Conservation (phyloP, 257 asterid genomes). For the Fraxinus quadrangulata region DNA sequence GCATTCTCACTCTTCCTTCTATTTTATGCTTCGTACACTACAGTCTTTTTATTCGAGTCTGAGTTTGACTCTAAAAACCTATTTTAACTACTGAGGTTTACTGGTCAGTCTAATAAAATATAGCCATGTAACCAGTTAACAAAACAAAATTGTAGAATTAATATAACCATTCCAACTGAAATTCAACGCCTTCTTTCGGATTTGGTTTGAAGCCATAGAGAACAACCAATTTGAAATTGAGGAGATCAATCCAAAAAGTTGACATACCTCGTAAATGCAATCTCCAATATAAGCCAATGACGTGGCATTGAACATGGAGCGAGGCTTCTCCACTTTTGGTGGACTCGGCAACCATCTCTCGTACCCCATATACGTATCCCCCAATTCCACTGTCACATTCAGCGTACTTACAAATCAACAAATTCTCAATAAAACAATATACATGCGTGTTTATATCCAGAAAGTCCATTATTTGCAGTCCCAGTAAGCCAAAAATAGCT, state of each 20-base stretch:
- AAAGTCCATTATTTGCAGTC: not conserved
- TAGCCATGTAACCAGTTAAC: too few relatives aligned
- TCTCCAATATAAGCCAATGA: constrained; percentile 91
- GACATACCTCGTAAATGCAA: constrained; percentile 79
- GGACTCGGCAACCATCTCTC: constrained; percentile 86
- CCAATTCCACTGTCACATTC: constrained; percentile 41
- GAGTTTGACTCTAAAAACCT: not conserved
- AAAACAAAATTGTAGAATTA: too few relatives aligned
- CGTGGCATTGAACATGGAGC: constrained; percentile 80
- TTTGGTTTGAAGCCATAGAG: too few relatives aligned
- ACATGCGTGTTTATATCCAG: not conserved
- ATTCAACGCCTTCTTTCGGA: too few relatives aligned
- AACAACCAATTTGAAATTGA: not conserved
- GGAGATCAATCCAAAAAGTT: not conserved
- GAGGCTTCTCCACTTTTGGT: constrained; percentile 86
- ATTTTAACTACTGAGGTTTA: not conserved
- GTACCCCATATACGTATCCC: constrained; percentile 66
- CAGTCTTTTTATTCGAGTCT: not conserved
- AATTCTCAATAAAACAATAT: not conserved
- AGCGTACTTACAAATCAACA: constrained; percentile 10
- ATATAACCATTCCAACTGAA: too few relatives aligned
- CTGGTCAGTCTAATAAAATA: too few relatives aligned
- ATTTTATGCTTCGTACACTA: not conserved
- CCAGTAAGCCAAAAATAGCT: not conserved
- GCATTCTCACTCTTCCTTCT: not conserved